Evolutionary conservation across 2,329 filamentous ascomycete genomes (phyloP).

Genomic region (Xylaria arbuscula): DNA sequence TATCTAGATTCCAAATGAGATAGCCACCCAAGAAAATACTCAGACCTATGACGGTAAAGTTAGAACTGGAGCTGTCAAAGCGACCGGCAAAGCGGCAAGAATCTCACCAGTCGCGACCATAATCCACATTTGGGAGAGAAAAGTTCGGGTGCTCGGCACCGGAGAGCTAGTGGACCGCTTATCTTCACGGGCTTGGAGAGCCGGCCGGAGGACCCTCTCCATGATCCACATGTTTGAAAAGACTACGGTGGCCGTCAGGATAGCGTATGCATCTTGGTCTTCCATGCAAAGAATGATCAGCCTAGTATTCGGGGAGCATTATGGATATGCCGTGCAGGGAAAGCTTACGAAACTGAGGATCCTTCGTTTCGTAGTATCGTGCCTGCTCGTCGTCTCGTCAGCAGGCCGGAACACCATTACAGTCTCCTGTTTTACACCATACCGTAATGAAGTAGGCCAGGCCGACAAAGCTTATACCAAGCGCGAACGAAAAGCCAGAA

Average conservation of each 20-base stretch:
- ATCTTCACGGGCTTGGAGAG: slow-evolving; percentile 57
- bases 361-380: slow-evolving; percentile 81
- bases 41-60: slow-evolving; percentile 61
- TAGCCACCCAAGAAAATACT: slow-evolving; percentile 80
- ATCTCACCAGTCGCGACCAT: slow-evolving; percentile 69
- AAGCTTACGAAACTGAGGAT: slow-evolving; percentile 83
- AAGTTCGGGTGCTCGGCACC: slow-evolving; percentile 46
- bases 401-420: slow-evolving; percentile 10
- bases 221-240: slow-evolving; percentile 81
- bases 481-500: slow-evolving; percentile 58
- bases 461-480: slow-evolving; percentile 67
- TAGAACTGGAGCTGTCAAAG: slow-evolving; percentile 3
- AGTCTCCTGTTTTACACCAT: slow-evolving; percentile 51
- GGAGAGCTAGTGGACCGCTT: slow-evolving; percentile 57
- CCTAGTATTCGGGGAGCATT: neutral
- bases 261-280: slow-evolving; percentile 69
- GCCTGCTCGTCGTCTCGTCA: slow-evolving; percentile 48
- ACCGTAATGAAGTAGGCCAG: slow-evolving; percentile 78
- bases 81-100: neutral
- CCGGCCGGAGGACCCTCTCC: slow-evolving; percentile 62
- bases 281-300: slow-evolving; percentile 13
- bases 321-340: neutral
- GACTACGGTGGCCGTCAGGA: slow-evolving; percentile 76
- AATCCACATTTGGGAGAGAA: slow-evolving; percentile 75
- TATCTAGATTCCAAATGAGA: slow-evolving; percentile 82